Conservation (phyloP, 768 basidiomycete genomes). For the Psilocybe subaeruginosa region DNA sequence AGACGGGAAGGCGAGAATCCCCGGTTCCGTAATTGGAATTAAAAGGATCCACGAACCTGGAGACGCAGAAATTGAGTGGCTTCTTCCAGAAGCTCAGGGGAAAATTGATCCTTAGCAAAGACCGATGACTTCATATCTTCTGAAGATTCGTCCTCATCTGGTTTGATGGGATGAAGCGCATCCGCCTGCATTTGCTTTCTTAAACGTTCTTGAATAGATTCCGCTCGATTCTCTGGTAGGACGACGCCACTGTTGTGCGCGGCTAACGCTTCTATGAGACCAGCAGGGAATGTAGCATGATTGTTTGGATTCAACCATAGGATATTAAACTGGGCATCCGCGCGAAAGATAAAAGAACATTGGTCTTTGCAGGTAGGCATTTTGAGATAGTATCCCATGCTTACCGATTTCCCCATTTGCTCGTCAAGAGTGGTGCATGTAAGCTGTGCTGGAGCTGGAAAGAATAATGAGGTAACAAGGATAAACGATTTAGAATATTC, state of each 20-base stretch:
- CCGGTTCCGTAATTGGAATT: conserved; percentile 10
- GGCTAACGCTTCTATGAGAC: conserved; percentile 59
- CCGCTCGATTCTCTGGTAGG: conserved; percentile 28
- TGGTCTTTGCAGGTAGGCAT: neutral
- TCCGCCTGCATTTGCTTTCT: conserved; percentile 77
- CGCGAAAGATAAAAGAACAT: conserved; percentile 1
- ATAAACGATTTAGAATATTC: conserved; percentile 2
- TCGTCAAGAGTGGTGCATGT: conserved; percentile 82
- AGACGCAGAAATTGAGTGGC: conserved; percentile 67
- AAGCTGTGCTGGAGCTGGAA: conserved; percentile 60
- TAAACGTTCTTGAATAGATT: conserved; percentile 53
- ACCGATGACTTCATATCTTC: conserved; percentile 21
- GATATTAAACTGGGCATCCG: conserved; percentile 69
- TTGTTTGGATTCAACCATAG: conserved; percentile 76
- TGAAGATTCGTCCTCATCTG: conserved; percentile 33
- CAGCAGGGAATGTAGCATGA: conserved; percentile 65
- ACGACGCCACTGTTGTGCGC: conserved; percentile 35
- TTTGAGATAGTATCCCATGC: conserved; percentile 26
- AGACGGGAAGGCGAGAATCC: conserved; percentile 1
- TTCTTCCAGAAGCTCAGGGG: conserved; percentile 66
- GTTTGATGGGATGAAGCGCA: conserved; percentile 58
- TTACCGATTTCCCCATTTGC: conserved; percentile 64
- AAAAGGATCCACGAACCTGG: conserved; percentile 42
- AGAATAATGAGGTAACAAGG: conserved; percentile 9
- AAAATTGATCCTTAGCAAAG: conserved; percentile 39